phyloP scores from a whole-genome alignment of 345 rosid species.

The Syzygium jambos region DNA sequence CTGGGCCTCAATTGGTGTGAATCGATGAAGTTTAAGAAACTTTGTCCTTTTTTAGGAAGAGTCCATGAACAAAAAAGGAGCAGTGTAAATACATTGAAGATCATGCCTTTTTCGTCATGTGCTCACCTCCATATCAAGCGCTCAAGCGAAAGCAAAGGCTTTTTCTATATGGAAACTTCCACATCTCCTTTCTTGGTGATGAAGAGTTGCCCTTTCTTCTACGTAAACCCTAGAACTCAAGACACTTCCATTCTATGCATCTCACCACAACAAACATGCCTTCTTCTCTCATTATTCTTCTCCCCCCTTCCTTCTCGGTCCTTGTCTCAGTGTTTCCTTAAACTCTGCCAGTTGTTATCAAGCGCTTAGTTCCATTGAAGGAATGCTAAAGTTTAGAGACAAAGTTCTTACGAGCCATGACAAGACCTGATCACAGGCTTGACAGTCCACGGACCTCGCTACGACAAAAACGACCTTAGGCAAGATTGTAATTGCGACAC shows the following conservation, averaged over 20 bases:
- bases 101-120: not conserved
- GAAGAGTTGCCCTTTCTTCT: not conserved
- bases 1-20: no score
- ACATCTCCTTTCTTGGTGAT: not conserved
- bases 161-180: not conserved
- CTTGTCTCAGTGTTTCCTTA: not conserved
- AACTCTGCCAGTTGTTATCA: not conserved
- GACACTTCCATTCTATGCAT: not conserved
- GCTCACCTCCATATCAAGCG: not conserved
- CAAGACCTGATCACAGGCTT: not conserved
- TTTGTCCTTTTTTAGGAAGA: not conserved
- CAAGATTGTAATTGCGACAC: not conserved
- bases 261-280: not conserved
- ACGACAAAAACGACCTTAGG: not conserved
- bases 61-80: not conserved
- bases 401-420: not conserved
- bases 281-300: not conserved
- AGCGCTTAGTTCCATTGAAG: not conserved
- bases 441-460: not conserved
- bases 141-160: not conserved
- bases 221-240: not conserved
- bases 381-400: not conserved
- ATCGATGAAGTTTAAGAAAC: not conserved
- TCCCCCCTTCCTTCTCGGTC: not conserved
- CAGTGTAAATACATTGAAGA: not conserved